Evolutionary conservation across 1,139 yeast genomes (phyloP), one percentile per base, ranked within the genome.

Genomic region (Oligophagozyma castellii): DNA sequence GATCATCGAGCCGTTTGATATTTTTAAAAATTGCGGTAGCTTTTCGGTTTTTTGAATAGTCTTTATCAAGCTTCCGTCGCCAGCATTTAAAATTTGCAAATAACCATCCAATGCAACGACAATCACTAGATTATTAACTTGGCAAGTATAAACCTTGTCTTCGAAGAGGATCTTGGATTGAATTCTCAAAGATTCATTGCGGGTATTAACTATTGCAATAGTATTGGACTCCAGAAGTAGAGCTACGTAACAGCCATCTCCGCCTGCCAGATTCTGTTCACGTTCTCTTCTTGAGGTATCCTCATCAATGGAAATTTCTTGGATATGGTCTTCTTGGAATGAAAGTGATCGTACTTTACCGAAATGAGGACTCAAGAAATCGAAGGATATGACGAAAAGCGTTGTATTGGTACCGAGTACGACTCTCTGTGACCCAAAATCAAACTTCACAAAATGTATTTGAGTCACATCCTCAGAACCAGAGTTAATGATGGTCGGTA

Each of bases 51-150:
- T 43, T 23, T 44, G 43, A 12, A 48, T 40, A 12, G 45, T 48
- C 26, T 51, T 42, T 5, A 52, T 38, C 21, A 56, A 50, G 10
- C 48, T 46, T 24, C 63, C 63, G 23, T 53, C 56, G 16, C 71
- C 59, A 0, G 70, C 61, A 45, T 81, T 80, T 48, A 70, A 70
- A 14, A 78, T 55, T 29, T 73, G 68, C 4, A 73, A 64, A 36
- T 60, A 62, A 12, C 89, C 89, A 38, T 73, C 66, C 40, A 64
- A 66, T 2, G 80, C 78, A 0, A 79, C 78, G 2, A 73, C 58
- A 1, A 73, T 59, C 5, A 76, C 54, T 3, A 76, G 64, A 38
- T 40, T 37, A 29, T 48, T 43, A 28, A 51, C 34, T 35, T 48
- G 42, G 43, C 55, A 39, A 40, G 59, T 29, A 25, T 35, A 30